These are phyloP conservation scores for Psilocybe subaeruginosa DNA, from an alignment of 768 basidiomycete genomes.

Conservation along the genomic window DNA sequence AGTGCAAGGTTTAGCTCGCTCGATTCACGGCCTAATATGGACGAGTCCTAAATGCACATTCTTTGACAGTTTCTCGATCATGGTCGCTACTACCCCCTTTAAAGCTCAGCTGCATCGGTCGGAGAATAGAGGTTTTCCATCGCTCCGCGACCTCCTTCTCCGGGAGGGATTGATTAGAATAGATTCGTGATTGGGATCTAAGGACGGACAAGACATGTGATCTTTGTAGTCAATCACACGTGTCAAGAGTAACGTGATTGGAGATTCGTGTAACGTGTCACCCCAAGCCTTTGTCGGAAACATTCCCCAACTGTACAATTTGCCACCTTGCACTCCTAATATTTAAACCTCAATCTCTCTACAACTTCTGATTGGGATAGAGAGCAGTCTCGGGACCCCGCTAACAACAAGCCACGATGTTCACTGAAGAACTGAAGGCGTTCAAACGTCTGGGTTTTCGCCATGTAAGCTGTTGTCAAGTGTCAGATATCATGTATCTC, in stretches of 20 bases:
- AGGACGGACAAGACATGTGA: no score
- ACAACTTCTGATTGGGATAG: not conserved
- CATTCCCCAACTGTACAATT: slow-evolving; percentile 5
- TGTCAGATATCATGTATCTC: not conserved
- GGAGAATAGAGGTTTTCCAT: no score
- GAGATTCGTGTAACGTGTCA: slow-evolving; percentile 15
- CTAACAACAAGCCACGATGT: slow-evolving; percentile 47
- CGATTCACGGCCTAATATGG: no score
- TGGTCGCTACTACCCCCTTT: no score
- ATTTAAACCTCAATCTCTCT: not conserved
- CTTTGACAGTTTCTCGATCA: no score
- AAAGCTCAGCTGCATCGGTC: no score
- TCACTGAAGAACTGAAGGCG: slow-evolving; percentile 74
- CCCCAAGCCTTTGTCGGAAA: slow-evolving; percentile 10
- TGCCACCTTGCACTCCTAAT: not conserved
- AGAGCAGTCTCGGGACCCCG: not conserved
- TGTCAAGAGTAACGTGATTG: slow-evolving; percentile 9
- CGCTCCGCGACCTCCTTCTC: no score
- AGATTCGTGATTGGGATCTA: no score
- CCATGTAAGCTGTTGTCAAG: slow-evolving; percentile 47
- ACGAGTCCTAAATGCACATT: no score
- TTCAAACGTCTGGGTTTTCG: slow-evolving; percentile 75
- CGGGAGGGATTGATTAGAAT: no score
- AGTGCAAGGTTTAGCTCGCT: no score
- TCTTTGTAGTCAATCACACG: not conserved